Conservation (phyloP, 148 eudicot genomes). For the Cornus suecica region DNA sequence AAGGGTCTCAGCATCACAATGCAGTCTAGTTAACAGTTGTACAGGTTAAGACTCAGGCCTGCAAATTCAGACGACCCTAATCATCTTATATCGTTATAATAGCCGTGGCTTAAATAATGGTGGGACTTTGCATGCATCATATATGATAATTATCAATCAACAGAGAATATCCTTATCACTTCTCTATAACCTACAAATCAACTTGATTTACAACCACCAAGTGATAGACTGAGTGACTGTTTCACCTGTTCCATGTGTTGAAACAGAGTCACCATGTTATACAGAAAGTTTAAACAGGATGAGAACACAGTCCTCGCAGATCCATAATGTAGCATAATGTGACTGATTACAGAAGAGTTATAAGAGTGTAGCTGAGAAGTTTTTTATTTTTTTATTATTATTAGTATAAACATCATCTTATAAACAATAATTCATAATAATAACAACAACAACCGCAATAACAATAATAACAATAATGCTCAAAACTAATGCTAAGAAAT, state of each 20-base stretch:
- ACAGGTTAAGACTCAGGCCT: not conserved
- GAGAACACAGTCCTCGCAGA: not conserved
- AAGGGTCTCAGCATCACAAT: not conserved
- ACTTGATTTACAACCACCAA: not conserved
- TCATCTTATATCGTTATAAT: not conserved
- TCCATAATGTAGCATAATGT: not conserved
- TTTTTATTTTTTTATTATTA: too few species aligned
- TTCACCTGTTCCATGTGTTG: not conserved
- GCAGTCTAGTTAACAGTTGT: not conserved
- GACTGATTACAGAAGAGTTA: not conserved
- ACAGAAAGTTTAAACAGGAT: not conserved
- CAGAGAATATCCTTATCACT: not conserved
- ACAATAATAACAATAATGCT: too few species aligned
- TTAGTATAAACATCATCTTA: too few species aligned
- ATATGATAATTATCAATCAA: not conserved
- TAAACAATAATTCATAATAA: too few species aligned
- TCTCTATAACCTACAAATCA: not conserved
- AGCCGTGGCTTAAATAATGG: not conserved
- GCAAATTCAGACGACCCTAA: not conserved
- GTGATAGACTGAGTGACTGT: not conserved
- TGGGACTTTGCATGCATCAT: not conserved
- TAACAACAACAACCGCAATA: too few species aligned
- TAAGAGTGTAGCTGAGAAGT: not conserved
- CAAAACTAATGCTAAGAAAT: not conserved
- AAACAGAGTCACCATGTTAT: not conserved